phyloP scores from a whole-genome alignment of 2,329 filamentous ascomycete genomes.

The Didymella sp. region DNA sequence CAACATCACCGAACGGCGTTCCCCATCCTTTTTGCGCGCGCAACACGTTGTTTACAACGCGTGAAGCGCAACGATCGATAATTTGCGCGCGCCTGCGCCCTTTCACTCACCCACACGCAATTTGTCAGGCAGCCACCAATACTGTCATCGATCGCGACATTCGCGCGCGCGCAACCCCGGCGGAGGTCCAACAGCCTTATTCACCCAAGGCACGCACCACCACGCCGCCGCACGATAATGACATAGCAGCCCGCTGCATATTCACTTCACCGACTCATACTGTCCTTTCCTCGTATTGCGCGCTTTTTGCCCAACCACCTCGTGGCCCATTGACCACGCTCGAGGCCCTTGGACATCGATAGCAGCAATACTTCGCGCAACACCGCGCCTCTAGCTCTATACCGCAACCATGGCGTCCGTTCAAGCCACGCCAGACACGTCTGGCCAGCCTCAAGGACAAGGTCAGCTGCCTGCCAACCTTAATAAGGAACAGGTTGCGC shows the following conservation, averaged over 20 bases:
- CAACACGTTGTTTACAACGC: constrained; percentile 48
- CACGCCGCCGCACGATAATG: constrained; percentile 46
- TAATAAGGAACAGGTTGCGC: constrained; percentile 79
- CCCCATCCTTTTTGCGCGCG: constrained; percentile 46
- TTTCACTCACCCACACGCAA: constrained; percentile 29
- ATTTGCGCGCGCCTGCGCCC: constrained; percentile 40
- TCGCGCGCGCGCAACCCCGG: constrained; percentile 39
- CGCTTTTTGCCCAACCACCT: constrained; percentile 23
- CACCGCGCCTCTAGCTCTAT: constrained; percentile 20
- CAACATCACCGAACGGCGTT: constrained; percentile 41
- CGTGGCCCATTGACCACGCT: constrained; percentile 29
- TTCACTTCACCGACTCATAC: constrained; percentile 32
- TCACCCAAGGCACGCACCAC: constrained; percentile 33
- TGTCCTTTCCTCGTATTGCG: constrained; percentile 36
- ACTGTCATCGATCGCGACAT: constrained; percentile 43
- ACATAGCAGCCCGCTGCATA: constrained; percentile 40
- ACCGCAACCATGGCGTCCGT: constrained; percentile 74
- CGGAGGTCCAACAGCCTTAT: constrained; percentile 44
- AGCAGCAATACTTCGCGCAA: constrained; percentile 26
- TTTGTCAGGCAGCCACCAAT: constrained; percentile 32
- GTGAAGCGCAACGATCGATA: constrained; percentile 34
- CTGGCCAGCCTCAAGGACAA: constrained; percentile 60
- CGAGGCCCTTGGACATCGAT: constrained; percentile 17
- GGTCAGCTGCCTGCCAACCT: constrained; percentile 69
- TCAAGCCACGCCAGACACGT: constrained; percentile 73